phyloP scores from a whole-genome alignment of 1,284 basidiomycete genomes.

The Moesziomyces sp. region DNA sequence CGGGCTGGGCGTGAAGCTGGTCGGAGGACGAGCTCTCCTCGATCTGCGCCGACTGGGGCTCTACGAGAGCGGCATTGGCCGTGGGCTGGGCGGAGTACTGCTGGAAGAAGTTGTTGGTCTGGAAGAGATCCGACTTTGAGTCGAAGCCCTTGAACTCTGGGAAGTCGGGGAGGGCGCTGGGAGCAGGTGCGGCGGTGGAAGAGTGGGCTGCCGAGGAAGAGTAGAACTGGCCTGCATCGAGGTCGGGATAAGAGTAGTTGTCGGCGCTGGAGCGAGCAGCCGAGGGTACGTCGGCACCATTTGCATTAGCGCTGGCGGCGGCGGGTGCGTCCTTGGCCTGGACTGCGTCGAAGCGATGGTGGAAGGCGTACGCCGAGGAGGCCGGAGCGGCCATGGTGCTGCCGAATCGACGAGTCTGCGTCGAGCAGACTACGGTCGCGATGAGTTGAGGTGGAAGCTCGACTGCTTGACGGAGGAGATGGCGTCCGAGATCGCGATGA shows the following conservation, averaged over 20 bases:
- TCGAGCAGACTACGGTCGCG: too few relatives aligned
- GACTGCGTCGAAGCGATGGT: slow-evolving; percentile 37
- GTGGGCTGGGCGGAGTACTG: slow-evolving; percentile 34
- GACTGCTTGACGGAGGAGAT: too few relatives aligned
- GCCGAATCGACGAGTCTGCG: background rate
- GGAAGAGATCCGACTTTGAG: slow-evolving; percentile 20
- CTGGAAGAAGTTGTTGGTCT: slow-evolving; percentile 34
- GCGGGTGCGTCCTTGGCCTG: slow-evolving; percentile 13
- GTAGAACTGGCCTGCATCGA: slow-evolving; percentile 41
- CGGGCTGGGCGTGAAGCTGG: slow-evolving; percentile 6
- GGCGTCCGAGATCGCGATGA: too few relatives aligned
- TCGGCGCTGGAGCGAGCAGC: slow-evolving; percentile 12
- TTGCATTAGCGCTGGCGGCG: background rate
- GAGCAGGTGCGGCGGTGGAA: slow-evolving; percentile 7
- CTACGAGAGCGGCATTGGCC: slow-evolving; percentile 24
- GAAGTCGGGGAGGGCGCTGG: slow-evolving; percentile 29
- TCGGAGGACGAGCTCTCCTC: slow-evolving; percentile 17
- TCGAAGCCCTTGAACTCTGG: slow-evolving; percentile 44
- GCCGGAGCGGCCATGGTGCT: slow-evolving; percentile 35
- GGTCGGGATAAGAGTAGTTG: slow-evolving; percentile 36
- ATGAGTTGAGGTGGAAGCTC: too few relatives aligned
- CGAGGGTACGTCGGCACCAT: background rate
- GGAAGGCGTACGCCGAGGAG: slow-evolving; percentile 36
- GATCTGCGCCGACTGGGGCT: slow-evolving; percentile 44
- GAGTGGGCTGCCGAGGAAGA: slow-evolving; percentile 29